Percentiles rank a stretch among this genome's conserved stretches.
Evolutionary conservation across 306 rosid species (phyloP).

Genomic region (Arachis stenosperma): DNA sequence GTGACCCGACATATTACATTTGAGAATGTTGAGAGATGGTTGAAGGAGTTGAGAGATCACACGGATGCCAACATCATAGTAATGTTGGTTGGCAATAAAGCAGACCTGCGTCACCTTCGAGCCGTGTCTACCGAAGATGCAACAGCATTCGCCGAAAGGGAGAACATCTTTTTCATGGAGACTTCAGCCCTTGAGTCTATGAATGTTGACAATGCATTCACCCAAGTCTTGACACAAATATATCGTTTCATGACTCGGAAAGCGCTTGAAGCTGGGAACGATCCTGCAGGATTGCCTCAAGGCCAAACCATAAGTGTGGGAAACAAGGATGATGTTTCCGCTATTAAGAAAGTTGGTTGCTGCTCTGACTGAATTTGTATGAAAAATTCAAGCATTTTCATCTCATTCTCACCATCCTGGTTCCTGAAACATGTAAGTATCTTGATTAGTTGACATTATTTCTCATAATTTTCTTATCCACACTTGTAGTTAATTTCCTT

Average conservation of each 20-base stretch:
- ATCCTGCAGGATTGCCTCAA: constrained; percentile 54
- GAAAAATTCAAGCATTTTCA: constrained; percentile 14
- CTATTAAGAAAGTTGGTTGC: constrained; percentile 57
- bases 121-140: constrained; percentile 63
- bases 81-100: constrained; percentile 66
- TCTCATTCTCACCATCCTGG: neutral
- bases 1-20: constrained; percentile 59
- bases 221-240: constrained; percentile 59
- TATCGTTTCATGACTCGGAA: constrained; percentile 56
- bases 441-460: neutral
- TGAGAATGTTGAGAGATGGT: constrained; percentile 68
- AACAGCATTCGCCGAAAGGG: constrained; percentile 57
- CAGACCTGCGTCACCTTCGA: constrained; percentile 57
- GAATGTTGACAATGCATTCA: constrained; percentile 64
- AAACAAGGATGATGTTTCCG: constrained; percentile 65
- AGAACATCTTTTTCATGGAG: constrained; percentile 58
- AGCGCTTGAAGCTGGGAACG: constrained; percentile 59
- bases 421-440: neutral
- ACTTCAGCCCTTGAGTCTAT: constrained; percentile 64
- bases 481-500: neutral
- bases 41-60: constrained; percentile 66
- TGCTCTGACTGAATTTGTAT: constrained; percentile 42
- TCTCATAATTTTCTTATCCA: neutral
- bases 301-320: constrained; percentile 61
- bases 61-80: constrained; percentile 63